phyloP scores from a whole-genome alignment of 2,329 filamentous ascomycete species.

The Exophiala oligosperma region DNA sequence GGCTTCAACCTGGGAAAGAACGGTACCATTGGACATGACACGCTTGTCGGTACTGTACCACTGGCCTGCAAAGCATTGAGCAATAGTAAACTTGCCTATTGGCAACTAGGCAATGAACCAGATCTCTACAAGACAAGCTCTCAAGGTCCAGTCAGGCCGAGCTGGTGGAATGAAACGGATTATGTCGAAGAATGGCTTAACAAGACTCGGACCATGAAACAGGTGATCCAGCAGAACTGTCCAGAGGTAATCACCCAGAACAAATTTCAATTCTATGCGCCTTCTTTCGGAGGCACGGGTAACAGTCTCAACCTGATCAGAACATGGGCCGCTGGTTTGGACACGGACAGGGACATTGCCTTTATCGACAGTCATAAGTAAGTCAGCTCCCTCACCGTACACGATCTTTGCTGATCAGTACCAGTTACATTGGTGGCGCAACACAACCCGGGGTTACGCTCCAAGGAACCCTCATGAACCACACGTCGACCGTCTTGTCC shows the following conservation, averaged over 20 bases:
- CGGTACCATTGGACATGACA: slow-evolving; percentile 51
- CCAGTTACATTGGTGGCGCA: slow-evolving; percentile 63
- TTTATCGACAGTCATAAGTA: slow-evolving; percentile 63
- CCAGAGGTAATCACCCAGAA: slow-evolving; percentile 47
- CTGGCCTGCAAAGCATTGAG: slow-evolving; percentile 59
- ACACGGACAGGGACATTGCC: slow-evolving; percentile 51
- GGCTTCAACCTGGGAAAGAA: slow-evolving; percentile 63
- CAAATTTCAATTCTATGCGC: slow-evolving; percentile 56
- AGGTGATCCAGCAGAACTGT: slow-evolving; percentile 49
- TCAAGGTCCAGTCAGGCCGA: slow-evolving; percentile 54
- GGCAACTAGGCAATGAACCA: slow-evolving; percentile 67
- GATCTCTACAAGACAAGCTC: slow-evolving; percentile 58
- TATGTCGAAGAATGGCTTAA: slow-evolving; percentile 62
- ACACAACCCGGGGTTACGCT: slow-evolving; percentile 62
- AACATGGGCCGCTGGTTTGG: slow-evolving; percentile 56
- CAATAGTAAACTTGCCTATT: slow-evolving; percentile 52
- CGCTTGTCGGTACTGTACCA: slow-evolving; percentile 55
- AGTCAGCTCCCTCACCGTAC: slow-evolving; percentile 20
- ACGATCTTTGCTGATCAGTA: not conserved
- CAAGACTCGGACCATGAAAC: slow-evolving; percentile 52
- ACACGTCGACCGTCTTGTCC: slow-evolving; percentile 53
- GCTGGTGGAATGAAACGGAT: slow-evolving; percentile 53
- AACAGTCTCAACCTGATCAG: slow-evolving; percentile 54
- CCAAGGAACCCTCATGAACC: slow-evolving; percentile 64
- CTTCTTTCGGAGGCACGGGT: slow-evolving; percentile 56